Percentiles rank a stretch among this genome's conserved stretches.
Evolutionary conservation across 371 early-diverging fungal species (phyloP).

Genomic region (Mortierella sp.): DNA sequence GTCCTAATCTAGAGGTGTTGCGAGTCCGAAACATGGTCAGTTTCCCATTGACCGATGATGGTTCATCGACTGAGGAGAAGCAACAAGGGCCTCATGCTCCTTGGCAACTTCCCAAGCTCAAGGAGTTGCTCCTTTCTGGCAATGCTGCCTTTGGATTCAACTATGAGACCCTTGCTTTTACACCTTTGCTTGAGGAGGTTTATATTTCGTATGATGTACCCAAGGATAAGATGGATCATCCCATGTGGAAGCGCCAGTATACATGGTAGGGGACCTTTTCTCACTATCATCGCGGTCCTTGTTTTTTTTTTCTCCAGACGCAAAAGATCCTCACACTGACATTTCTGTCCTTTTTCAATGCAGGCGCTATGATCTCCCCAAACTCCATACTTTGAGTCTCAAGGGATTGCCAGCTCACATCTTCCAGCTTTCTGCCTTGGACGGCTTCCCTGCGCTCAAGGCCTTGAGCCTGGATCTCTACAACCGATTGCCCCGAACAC

Average conservation of each 20-base stretch:
- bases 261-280: too few relatives aligned
- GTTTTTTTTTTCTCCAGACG: too few relatives aligned
- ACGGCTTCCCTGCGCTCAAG: constrained; percentile 14
- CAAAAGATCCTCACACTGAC: too few relatives aligned
- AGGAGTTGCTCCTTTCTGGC: constrained; percentile 22
- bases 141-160: constrained; percentile 18
- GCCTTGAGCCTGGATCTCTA: constrained; percentile 12
- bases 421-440: constrained; percentile 14
- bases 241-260: too few relatives aligned
- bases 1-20: constrained; percentile 14
- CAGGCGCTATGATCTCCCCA: constrained; percentile 32
- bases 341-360: background rate
- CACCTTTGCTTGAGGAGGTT: constrained; percentile 2
- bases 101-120: constrained; percentile 25
- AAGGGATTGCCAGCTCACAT: constrained; percentile 30
- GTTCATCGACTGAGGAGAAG: background rate
- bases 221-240: too few relatives aligned
- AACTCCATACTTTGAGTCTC: constrained; percentile 6
- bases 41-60: too few relatives aligned
- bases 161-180: constrained; percentile 11
- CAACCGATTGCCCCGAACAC: constrained; percentile 1
- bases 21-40: background rate
- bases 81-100: background rate
- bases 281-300: too few relatives aligned
- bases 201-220: too few relatives aligned